Conservation (phyloP, 2,329 filamentous ascomycete species). For the Zymoseptoria tritici region DNA sequence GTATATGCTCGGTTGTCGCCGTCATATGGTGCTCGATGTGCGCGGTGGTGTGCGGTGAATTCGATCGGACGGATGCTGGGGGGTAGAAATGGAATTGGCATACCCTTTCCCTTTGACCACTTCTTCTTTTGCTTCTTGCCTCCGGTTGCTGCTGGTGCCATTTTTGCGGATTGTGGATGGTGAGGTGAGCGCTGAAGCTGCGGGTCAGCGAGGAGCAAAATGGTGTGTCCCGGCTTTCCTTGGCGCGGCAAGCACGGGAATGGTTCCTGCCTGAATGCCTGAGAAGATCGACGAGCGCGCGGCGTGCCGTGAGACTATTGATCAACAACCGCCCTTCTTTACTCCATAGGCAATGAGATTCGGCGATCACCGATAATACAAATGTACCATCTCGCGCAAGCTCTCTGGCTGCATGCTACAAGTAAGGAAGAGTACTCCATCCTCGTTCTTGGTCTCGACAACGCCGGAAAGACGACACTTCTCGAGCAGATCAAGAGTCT, state of each 20-base stretch:
- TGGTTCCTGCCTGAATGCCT: not conserved
- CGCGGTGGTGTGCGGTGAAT: conserved; percentile 5
- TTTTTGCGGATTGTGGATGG: conserved; percentile 13
- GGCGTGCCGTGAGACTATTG: not conserved
- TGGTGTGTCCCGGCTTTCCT: not conserved
- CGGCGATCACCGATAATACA: conserved; percentile 7
- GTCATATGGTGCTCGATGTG: conserved; percentile 1
- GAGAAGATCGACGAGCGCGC: not conserved
- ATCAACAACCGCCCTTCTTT: not conserved
- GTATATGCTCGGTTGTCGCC: conserved; percentile 4
- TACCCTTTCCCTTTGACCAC: conserved; percentile 55
- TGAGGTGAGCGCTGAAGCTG: not conserved
- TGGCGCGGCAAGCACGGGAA: not conserved
- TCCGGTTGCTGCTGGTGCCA: conserved; percentile 47
- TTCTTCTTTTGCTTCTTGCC: conserved; percentile 80
- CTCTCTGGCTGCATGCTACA: conserved; percentile 87
- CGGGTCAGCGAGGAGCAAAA: conserved; percentile 1
- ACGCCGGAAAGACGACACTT: conserved; percentile 96
- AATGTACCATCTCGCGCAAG: conserved; percentile 96
- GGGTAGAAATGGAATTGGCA: conserved; percentile 13
- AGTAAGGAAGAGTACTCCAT: conserved; percentile 99
- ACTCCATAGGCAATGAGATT: not conserved
- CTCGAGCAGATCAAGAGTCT: conserved; percentile 92
- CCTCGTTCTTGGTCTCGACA: conserved; percentile 92
- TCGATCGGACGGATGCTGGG: conserved; percentile 1